Conservation (phyloP, 2,329 filamentous ascomycete genomes). For the Exophiala lecanii-corni region DNA sequence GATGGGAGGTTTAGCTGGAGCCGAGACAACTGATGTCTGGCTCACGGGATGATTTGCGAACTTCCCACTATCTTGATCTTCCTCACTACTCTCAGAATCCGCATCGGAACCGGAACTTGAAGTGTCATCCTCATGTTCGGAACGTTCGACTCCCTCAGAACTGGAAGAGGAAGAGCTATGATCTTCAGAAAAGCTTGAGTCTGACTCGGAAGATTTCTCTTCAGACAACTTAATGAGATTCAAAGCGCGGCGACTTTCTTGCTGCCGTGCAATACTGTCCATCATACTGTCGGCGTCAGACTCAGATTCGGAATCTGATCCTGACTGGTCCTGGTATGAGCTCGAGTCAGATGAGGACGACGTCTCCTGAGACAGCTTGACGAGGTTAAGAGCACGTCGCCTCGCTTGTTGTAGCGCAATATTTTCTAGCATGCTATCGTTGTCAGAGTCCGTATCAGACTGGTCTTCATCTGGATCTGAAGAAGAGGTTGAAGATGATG, state of each 20-base stretch:
- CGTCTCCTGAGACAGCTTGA: too few species aligned
- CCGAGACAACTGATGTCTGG: too few species aligned
- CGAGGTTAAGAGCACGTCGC: too few species aligned
- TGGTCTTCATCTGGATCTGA: neutral
- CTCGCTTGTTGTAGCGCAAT: slow-evolving; percentile 43
- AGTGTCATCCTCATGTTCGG: slow-evolving; percentile 22
- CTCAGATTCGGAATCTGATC: slow-evolving; percentile 12
- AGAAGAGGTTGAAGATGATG: neutral
- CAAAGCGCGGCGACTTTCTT: slow-evolving; percentile 35
- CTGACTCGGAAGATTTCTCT: slow-evolving; percentile 19
- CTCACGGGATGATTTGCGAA: too few species aligned
- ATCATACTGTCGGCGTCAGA: slow-evolving; percentile 36
- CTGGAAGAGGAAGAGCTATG: too few species aligned
- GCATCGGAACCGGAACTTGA: slow-evolving; percentile 29
- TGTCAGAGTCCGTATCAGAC: slow-evolving; percentile 29
- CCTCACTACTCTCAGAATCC: slow-evolving; percentile 21
- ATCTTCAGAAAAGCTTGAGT: too few species aligned
- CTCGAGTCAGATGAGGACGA: too few species aligned
- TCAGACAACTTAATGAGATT: slow-evolving; percentile 10
- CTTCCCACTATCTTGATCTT: slow-evolving; percentile 22
- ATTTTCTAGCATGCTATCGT: slow-evolving; percentile 41
- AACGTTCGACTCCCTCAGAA: slow-evolving; percentile 4
- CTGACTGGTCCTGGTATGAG: slow-evolving; percentile 13
- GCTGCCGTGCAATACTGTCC: slow-evolving; percentile 43
- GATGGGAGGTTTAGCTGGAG: too few species aligned